phyloP scores from a whole-genome alignment of 192 early-diverging fungal species.

The Fimicolochytrium jonesii region DNA sequence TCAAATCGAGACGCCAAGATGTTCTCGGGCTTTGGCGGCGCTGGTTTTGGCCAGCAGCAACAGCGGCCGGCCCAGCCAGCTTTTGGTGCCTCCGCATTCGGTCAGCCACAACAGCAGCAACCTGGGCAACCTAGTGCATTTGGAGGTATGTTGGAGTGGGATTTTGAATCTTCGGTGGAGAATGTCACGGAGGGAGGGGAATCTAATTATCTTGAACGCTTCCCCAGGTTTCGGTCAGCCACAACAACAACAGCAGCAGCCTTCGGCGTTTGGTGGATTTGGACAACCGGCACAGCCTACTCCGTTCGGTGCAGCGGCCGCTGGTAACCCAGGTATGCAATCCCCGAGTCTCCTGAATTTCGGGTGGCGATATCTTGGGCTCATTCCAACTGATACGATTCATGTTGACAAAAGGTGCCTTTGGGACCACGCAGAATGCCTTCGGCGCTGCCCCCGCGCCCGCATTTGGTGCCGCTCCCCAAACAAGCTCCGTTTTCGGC shows the following conservation, averaged over 20 bases:
- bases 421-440: background rate
- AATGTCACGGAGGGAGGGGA: no score
- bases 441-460: background rate
- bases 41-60: constrained; percentile 26
- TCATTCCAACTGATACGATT: no score
- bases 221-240: constrained; percentile 18
- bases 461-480: constrained; percentile 8
- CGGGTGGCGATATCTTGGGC: no score
- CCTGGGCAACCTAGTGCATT: background rate
- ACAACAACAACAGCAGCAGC: constrained; percentile 13
- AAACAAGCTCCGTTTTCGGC: constrained; percentile 4
- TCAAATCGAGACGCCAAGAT: no score
- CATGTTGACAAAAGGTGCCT: no score
- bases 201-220: no score
- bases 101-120: constrained; percentile 16
- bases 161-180: background rate
- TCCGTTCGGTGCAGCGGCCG: constrained; percentile 9
- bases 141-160: constrained; percentile 8
- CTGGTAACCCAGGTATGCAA: background rate
- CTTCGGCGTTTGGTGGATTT: constrained; percentile 9
- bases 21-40: no score
- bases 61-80: constrained; percentile 3
- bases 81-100: constrained; percentile 2
- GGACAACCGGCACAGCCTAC: constrained; percentile 10
- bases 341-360: no score